Conservation (phyloP, 768 basidiomycete genomes). For the Mycena crocata region DNA sequence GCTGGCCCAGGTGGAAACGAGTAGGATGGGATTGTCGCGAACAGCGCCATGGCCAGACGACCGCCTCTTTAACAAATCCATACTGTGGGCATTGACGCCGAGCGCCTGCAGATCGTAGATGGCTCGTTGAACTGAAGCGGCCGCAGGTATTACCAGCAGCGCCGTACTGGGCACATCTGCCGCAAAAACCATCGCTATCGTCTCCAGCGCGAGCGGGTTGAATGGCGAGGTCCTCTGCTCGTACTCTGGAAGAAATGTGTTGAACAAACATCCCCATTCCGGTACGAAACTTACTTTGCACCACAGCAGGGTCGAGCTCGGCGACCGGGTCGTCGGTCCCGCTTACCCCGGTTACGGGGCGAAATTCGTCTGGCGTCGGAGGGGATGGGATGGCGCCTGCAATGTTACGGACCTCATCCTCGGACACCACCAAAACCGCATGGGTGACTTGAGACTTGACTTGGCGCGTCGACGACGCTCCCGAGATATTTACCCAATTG, state of each 20-base stretch:
- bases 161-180: constrained; percentile 77
- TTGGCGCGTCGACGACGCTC: constrained; percentile 15
- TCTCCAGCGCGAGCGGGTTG: constrained; percentile 69
- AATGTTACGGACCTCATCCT: constrained; percentile 68
- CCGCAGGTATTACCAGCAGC: constrained; percentile 75
- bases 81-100: constrained; percentile 73
- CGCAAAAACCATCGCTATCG: constrained; percentile 77
- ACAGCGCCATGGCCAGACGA: constrained; percentile 46
- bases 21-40: constrained; percentile 67
- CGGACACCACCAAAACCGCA: constrained; percentile 71
- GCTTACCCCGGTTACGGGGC: constrained; percentile 25
- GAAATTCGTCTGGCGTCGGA: constrained; percentile 32
- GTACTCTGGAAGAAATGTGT: constrained; percentile 52
- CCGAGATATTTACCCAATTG: constrained; percentile 54
- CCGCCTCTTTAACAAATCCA: constrained; percentile 64
- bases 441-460: constrained; percentile 45
- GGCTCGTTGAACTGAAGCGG: constrained; percentile 69
- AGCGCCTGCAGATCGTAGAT: constrained; percentile 72
- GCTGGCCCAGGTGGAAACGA: constrained; percentile 77
- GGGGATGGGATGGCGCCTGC: constrained; percentile 53
- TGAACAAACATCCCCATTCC: constrained; percentile 12
- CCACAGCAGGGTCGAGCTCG: constrained; percentile 35
- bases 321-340: constrained; percentile 26
- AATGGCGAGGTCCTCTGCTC: constrained; percentile 61
- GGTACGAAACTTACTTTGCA: constrained; percentile 37